Conservation (phyloP, 495 filamentous ascomycete species). For the Talaromyces stipitatus region DNA sequence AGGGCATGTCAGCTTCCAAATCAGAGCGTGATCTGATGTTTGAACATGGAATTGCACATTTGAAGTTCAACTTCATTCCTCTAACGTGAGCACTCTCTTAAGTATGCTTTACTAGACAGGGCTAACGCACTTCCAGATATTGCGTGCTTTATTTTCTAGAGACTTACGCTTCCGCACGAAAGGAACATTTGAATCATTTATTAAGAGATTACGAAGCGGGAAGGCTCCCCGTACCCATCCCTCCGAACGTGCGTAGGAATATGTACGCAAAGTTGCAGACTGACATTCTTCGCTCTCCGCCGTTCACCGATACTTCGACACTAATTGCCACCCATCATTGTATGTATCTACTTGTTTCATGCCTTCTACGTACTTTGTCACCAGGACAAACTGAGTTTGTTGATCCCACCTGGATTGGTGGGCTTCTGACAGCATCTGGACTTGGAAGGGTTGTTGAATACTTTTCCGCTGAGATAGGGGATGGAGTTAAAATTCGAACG, state of each 20-base stretch:
- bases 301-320: slow-evolving; percentile 35
- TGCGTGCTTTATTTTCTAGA: slow-evolving; percentile 37
- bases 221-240: slow-evolving; percentile 29
- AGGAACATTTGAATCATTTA: slow-evolving; percentile 34
- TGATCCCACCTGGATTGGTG: slow-evolving; percentile 38
- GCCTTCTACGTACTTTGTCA: slow-evolving; percentile 26
- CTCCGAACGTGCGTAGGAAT: slow-evolving; percentile 21
- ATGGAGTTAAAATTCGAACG: slow-evolving; percentile 33
- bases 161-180: slow-evolving; percentile 30
- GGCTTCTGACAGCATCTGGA: slow-evolving; percentile 34
- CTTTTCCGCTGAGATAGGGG: slow-evolving; percentile 40
- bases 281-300: slow-evolving; percentile 33
- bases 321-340: slow-evolving; percentile 40
- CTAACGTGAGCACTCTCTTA: slow-evolving; percentile 26
- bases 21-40: slow-evolving; percentile 25
- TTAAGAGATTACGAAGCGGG: slow-evolving; percentile 35
- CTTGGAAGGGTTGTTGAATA: slow-evolving; percentile 35
- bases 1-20: slow-evolving; percentile 24
- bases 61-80: slow-evolving; percentile 35
- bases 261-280: slow-evolving; percentile 34
- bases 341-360: slow-evolving; percentile 35
- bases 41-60: slow-evolving; percentile 22
- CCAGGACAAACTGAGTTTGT: slow-evolving; percentile 19
- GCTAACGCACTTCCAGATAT: slow-evolving; percentile 21
- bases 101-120: background rate